Percentiles rank a stretch among this genome's conserved stretches.
Evolutionary conservation across 768 basidiomycete species (phyloP).

Genomic region (Mycena polygramma): DNA sequence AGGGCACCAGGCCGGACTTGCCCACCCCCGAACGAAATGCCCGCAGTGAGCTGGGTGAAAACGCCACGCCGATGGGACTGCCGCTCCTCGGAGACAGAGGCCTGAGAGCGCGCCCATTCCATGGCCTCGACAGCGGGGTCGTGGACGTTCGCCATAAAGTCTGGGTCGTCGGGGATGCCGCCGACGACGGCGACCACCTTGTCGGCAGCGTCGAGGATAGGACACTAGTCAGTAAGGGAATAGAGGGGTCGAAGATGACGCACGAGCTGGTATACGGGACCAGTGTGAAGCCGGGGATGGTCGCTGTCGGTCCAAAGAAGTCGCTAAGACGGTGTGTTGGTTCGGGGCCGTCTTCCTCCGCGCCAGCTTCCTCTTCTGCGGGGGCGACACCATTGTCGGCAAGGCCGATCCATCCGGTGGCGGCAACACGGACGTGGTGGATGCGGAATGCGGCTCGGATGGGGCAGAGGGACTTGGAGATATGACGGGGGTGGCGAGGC

Average conservation of each 20-base stretch:
- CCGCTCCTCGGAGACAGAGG: not conserved
- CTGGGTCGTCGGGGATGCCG: not conserved
- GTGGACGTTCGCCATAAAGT: conserved; percentile 4
- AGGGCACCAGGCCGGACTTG: not conserved
- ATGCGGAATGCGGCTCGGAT: no score
- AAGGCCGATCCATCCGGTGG: no score
- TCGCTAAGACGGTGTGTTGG: not conserved
- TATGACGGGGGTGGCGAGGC: no score
- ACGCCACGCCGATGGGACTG: not conserved
- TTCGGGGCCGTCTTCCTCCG: no score
- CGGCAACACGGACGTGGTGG: no score
- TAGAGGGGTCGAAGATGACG: no score
- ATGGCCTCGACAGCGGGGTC: conserved; percentile 9
- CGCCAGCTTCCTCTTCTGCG: no score
- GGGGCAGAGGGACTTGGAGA: no score
- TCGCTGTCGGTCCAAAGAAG: not conserved
- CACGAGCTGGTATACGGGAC: not conserved
- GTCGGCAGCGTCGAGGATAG: not conserved
- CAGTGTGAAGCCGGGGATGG: not conserved
- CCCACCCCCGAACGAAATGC: conserved; percentile 9
- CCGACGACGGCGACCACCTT: not conserved
- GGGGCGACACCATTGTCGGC: no score
- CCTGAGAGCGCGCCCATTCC: not conserved
- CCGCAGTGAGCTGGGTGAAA: not conserved
- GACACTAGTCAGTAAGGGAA: not conserved